Conservation (phyloP, 2,329 filamentous ascomycete species). For the Lasiodiplodia sp. region DNA sequence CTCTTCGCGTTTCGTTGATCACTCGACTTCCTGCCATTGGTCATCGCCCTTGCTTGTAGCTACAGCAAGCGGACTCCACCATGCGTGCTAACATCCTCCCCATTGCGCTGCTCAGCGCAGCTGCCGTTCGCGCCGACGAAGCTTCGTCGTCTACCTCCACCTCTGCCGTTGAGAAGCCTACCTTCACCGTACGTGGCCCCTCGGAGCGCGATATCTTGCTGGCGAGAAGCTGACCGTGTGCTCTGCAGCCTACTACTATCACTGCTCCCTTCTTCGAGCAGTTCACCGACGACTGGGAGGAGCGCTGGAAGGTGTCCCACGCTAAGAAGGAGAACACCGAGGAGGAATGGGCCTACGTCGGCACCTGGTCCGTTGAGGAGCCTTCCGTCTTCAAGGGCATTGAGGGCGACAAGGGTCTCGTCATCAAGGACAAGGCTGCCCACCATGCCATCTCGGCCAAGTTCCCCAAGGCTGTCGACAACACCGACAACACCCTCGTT, state of each 20-base stretch:
- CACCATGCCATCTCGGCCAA: constrained; percentile 99
- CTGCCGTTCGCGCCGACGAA: constrained; percentile 75
- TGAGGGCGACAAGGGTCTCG: constrained; percentile 92
- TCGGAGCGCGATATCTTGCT: neutral
- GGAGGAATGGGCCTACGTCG: constrained; percentile 93
- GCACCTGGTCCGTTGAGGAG: constrained; percentile 97
- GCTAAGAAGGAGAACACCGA: constrained; percentile 94
- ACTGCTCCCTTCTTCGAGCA: constrained; percentile 98
- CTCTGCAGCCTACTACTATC: constrained; percentile 79
- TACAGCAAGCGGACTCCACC: constrained; percentile 47
- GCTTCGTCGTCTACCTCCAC: constrained; percentile 52
- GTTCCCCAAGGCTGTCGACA: constrained; percentile 94
- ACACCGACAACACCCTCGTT: constrained; percentile 96
- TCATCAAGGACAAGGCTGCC: constrained; percentile 96
- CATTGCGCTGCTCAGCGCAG: constrained; percentile 72
- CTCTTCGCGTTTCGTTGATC: constrained; percentile 16
- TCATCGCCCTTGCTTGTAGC: constrained; percentile 23
- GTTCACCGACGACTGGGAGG: constrained; percentile 96
- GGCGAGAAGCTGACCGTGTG: constrained; percentile 33
- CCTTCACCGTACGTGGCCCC: constrained; percentile 78
- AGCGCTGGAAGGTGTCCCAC: constrained; percentile 90
- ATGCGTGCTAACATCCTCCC: constrained; percentile 87
- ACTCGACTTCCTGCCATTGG: constrained; percentile 26
- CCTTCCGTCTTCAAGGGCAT: constrained; percentile 89
- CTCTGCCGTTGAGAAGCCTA: constrained; percentile 67